Base-by-base conservation (phyloP, 129 eudicot genomes). In the Lactuca saligna region DNA sequence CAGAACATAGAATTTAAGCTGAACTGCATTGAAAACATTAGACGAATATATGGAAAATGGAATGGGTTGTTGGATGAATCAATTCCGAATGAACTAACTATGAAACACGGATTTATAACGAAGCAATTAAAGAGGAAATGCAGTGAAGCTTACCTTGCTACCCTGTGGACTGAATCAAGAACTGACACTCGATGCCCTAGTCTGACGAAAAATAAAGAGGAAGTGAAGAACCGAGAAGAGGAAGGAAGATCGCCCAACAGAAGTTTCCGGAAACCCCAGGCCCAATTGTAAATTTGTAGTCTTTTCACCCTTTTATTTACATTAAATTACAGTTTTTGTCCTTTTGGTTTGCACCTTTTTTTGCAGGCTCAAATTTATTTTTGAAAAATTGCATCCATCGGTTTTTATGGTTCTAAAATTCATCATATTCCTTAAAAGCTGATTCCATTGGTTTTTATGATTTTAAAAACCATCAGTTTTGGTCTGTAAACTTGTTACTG, bases 91-190 rank as follows among this genome's bases (percentile, higher is more conserved):
- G 42, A 32, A 33, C 38, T 25, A 11, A 37, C 7, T 64, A 12
- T 20, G 37, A 42, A 44, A 44, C 42, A 14, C 29, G 31, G 17
- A 65, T 25, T 13, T 3, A 65, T 14, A 65, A 0, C 11, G 12
- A 65, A 46, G 9, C 7, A 29, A 65, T 3, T 41, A 25, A 12
- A 46, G 9, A 13, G 31, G 54, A 10, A 14, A 29, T 11, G 38
- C 70, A 65, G 7, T 49, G 58, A 48, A 48, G 13, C 51, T 29
- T 46, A 65, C 70, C 70, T 48, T 65, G 57, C 10, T 25, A 44
- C 17, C 54, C 15, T 48, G 34, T 48, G 57, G 56, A 44, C 29
- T 8, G 41, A 31, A 65, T 65, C 13, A 46, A 48, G 41, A 46
- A 65, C 57, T 34, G 42, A 7, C 48, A 29, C 6, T 65, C 16